Base-by-base conservation (phyloP, 2,329 filamentous ascomycete species). In the Hypoxylon sp. region DNA sequence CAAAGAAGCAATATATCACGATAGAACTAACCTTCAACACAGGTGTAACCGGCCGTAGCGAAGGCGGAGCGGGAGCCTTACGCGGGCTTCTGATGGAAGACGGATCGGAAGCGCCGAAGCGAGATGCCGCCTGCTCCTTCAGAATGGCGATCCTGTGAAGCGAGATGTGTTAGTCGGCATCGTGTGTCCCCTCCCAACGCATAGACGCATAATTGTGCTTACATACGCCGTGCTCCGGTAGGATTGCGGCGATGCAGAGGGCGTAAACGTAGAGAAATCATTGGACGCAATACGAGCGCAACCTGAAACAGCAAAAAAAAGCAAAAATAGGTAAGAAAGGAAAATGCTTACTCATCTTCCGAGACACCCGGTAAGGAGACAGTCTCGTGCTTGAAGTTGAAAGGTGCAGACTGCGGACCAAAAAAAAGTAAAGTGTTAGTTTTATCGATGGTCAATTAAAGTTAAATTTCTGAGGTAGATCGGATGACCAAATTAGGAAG, bases 321-420 rank as follows among this genome's bases (percentile, higher is more conserved):
- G 17, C 9, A n/a, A 37, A 61, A 31, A 26, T 8, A 39, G 26
- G 24, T 13, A 42, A 31, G 13, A 47, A n/a, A 31, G 31, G 55
- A 46, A 44, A 42, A 5, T 3, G 81, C 87, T 78, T 83, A 89
- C 87, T 90, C 87, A 72, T 89, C 86, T 70, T 87, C 82, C 50
- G 85, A 85, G 46, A 89, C 80, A 42, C 87, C 88, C 2, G 86
- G 86, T 13, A 90, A 79, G 47, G 78, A 79, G 44, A 85, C 80
- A n/a, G 82, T 79, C 74, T 88, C 86, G 64, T 83, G 84, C 75
- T 86, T 85, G 74, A 89, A 85, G 76, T 89, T 82, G 78, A 87
- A 90, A 0, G 88, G 88, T 9, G 83, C 83, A 54, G 87, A 89
- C 87, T 89, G 66, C n/a, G 47, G 17, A 22, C 14, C n/a, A n/a